Evolutionary conservation across 2,329 filamentous ascomycete species (phyloP).

Genomic region (Trichoderma lentiforme): DNA sequence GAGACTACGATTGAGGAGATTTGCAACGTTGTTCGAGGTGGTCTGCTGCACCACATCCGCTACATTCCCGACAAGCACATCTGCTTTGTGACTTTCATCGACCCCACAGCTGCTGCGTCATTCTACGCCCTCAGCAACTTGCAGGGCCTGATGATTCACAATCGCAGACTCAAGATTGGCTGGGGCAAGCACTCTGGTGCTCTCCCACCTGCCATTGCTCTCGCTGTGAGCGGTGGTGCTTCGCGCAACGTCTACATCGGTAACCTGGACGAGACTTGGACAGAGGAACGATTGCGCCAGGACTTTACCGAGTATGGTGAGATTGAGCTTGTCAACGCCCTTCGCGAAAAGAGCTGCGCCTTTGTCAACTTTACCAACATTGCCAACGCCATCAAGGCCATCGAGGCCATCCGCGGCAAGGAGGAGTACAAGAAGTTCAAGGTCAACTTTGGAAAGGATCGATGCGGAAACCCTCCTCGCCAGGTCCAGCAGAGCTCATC

Average conservation of each 20-base stretch:
- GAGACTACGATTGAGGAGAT: conserved; percentile 99
- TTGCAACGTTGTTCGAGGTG: conserved; percentile 96
- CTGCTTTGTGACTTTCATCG: conserved; percentile 99
- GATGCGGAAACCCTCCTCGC: conserved; percentile 92
- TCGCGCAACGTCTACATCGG: conserved; percentile 99
- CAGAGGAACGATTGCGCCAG: conserved; percentile 88
- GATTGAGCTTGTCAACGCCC: conserved; percentile 93
- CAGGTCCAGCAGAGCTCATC: conserved; percentile 72
- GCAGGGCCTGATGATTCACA: conserved; percentile 98
- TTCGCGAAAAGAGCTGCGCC: conserved; percentile 97
- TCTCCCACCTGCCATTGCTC: conserved; percentile 88
- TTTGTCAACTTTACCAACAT: conserved; percentile 99
- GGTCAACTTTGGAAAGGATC: conserved; percentile 99
- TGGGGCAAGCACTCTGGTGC: conserved; percentile 99
- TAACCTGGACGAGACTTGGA: conserved; percentile 96
- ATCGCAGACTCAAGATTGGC: conserved; percentile 93
- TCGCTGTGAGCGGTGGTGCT: conserved; percentile 93
- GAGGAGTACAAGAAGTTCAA: conserved; percentile 99
- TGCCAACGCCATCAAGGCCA: conserved; percentile 98
- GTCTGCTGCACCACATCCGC: conserved; percentile 93
- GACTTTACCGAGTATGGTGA: conserved; percentile 98
- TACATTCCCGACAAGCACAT: conserved; percentile 99
- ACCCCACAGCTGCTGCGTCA: conserved; percentile 93
- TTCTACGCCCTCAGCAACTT: conserved; percentile 98
- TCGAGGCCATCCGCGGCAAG: conserved; percentile 89